A percentile compares a stretch with the other conserved stretches of the same genome.
phyloP scores from a whole-genome alignment of 202 grass and related monocot genomes.

The Panicum hallii region DNA sequence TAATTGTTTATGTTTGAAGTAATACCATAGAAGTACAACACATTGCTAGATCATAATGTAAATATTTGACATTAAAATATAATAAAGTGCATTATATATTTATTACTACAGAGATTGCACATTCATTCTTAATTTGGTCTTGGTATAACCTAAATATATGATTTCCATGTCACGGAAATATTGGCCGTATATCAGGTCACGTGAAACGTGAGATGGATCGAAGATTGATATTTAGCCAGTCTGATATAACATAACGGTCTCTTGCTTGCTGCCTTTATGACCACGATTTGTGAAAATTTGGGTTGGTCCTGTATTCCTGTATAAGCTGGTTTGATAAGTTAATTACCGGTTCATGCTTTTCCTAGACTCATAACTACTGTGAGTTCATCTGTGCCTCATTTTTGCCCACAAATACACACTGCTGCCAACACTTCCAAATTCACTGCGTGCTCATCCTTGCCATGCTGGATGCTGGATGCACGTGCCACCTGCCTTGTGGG shows the following conservation, averaged over 20 bases:
- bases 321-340: not conserved
- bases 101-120: not conserved
- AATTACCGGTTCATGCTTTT: not conserved
- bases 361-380: not conserved
- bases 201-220: not conserved
- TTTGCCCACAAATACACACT: not conserved
- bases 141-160: not conserved
- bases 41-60: not conserved
- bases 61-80: not conserved
- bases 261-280: no score
- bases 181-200: not conserved
- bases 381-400: not conserved
- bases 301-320: no score
- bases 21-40: not conserved
- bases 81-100: not conserved
- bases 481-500: not conserved
- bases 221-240: no score
- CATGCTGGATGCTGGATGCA: conserved; percentile 8
- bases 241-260: no score
- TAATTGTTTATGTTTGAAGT: not conserved
- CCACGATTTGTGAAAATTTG: no score
- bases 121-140: not conserved
- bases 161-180: not conserved
- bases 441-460: not conserved
- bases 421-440: not conserved